A percentile compares a stretch with the other conserved stretches of the same genome.
These are phyloP conservation scores for Mucor sp. DNA, from an alignment of 371 early-diverging fungal species.

Conservation along the genomic window DNA sequence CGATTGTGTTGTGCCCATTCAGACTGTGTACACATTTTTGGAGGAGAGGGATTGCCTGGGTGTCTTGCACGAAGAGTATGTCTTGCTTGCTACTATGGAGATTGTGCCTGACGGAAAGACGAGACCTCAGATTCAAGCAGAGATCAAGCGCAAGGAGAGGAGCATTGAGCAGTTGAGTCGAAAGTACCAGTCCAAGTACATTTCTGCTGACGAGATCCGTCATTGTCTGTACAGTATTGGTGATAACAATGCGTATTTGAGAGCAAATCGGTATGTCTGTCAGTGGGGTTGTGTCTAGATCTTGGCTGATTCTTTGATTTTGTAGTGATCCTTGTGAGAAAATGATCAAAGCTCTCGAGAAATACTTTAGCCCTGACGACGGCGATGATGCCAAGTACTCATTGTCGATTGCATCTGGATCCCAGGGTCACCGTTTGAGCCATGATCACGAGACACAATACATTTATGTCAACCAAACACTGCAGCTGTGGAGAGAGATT, in stretches of 20 bases:
- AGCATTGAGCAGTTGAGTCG: conserved; percentile 85
- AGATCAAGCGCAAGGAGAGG: conserved; percentile 88
- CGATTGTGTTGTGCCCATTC: conserved; percentile 78
- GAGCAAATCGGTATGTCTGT: conserved; percentile 68
- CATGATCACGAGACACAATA: conserved; percentile 94
- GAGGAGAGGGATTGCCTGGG: conserved; percentile 63
- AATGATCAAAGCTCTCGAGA: conserved; percentile 80
- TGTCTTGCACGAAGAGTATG: conserved; percentile 79
- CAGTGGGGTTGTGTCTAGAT: not conserved
- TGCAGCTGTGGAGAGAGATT: conserved; percentile 94
- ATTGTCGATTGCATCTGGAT: conserved; percentile 83
- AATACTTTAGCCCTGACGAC: conserved; percentile 63
- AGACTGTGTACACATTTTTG: conserved; percentile 83
- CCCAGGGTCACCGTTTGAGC: conserved; percentile 86
- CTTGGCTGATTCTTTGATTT: not conserved
- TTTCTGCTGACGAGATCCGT: conserved; percentile 74
- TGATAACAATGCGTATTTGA: conserved; percentile 93
- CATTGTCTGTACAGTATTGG: conserved; percentile 94
- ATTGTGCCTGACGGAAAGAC: conserved; percentile 82
- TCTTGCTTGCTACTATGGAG: conserved; percentile 88
- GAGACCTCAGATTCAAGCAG: conserved; percentile 78
- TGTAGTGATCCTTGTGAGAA: conserved; percentile 91
- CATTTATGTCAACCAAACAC: conserved; percentile 91
- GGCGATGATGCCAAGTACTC: conserved; percentile 61
- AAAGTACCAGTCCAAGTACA: conserved; percentile 66